A percentile compares a stretch with the other conserved stretches of the same genome.
These are phyloP conservation scores for Lagenidium sp. DNA, from an alignment of 352 stramenopile genomes.

Conservation along the genomic window DNA sequence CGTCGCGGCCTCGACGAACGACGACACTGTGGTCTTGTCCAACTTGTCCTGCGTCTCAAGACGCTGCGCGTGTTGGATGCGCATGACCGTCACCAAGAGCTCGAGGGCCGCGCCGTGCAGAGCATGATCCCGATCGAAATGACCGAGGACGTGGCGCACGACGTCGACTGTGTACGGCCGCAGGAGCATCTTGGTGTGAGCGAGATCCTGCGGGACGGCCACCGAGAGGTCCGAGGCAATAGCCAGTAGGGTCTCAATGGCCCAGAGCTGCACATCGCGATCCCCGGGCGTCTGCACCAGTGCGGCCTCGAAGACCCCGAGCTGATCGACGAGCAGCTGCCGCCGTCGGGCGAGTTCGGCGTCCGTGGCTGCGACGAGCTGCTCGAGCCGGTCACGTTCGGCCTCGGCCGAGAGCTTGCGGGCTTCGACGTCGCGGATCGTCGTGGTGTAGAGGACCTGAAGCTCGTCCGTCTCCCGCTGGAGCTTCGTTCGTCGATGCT, in stretches of 20 bases:
- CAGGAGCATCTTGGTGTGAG: constrained; percentile 1
- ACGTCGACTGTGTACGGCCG: constrained; percentile 3
- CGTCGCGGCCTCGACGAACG: constrained; percentile 1
- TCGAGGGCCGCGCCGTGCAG: constrained; percentile 3
- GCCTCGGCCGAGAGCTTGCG: not conserved
- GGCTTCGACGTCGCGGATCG: not conserved
- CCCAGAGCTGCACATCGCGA: constrained; percentile 8
- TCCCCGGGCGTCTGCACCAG: constrained; percentile 2
- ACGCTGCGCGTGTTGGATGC: not conserved
- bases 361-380: constrained; percentile 1
- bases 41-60: no score
- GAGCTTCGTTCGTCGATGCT: no score
- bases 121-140: constrained; percentile 1
- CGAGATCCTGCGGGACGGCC: not conserved
- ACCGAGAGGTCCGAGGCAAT: not conserved
- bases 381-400: not conserved
- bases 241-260: not conserved
- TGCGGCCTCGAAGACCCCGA: constrained; percentile 9
- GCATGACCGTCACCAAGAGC: constrained; percentile 3
- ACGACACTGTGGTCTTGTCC: not conserved
- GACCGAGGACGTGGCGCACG: constrained; percentile 2
- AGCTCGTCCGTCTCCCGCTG: not conserved
- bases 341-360: not conserved
- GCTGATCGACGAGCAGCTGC: constrained; percentile 8
- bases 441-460: no score